Evolutionary conservation across 495 filamentous ascomycete species (phyloP).

Genomic region (Penicillium herquei): DNA sequence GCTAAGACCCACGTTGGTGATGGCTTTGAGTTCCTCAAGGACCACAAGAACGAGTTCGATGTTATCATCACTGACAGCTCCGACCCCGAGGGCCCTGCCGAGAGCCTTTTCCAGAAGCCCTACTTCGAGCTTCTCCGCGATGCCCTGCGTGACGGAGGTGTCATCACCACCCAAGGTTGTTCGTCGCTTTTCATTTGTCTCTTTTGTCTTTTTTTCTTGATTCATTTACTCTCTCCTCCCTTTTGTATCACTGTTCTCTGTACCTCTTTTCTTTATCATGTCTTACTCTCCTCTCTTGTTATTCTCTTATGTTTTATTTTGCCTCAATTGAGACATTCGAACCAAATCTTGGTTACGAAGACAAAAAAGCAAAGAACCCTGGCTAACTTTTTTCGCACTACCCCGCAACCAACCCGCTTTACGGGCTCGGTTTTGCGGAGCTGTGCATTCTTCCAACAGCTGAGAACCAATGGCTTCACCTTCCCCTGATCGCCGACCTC

Average conservation of each 20-base stretch:
- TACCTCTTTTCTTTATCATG: not conserved
- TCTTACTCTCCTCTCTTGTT: no score
- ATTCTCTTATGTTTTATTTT: not conserved
- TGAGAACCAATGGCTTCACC: slow-evolving; percentile 99
- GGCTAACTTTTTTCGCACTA: slow-evolving; percentile 32
- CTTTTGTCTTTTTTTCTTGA: not conserved
- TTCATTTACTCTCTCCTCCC: not conserved
- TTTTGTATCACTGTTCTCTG: not conserved
- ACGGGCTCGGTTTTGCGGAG: slow-evolving; percentile 36
- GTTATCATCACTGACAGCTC: slow-evolving; percentile 99
- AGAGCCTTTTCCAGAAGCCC: slow-evolving; percentile 95
- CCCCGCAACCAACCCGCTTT: slow-evolving; percentile 38
- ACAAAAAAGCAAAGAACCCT: not conserved
- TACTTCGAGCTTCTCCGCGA: slow-evolving; percentile 92
- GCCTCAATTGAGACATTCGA: slow-evolving; percentile 3
- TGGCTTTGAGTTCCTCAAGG: slow-evolving; percentile 94
- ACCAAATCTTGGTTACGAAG: not conserved
- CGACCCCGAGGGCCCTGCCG: slow-evolving; percentile 94
- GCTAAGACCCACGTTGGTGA: slow-evolving; percentile 89
- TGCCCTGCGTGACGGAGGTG: slow-evolving; percentile 90
- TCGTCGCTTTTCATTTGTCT: slow-evolving; percentile 67
- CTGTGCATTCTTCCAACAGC: slow-evolving; percentile 51
- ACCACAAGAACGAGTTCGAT: slow-evolving; percentile 93
- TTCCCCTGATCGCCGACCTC: slow-evolving; percentile 82
- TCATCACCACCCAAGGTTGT: slow-evolving; percentile 99